These are phyloP conservation scores for Termitomyces titanicus DNA, from an alignment of 768 basidiomycete genomes.

Conservation along the genomic window DNA sequence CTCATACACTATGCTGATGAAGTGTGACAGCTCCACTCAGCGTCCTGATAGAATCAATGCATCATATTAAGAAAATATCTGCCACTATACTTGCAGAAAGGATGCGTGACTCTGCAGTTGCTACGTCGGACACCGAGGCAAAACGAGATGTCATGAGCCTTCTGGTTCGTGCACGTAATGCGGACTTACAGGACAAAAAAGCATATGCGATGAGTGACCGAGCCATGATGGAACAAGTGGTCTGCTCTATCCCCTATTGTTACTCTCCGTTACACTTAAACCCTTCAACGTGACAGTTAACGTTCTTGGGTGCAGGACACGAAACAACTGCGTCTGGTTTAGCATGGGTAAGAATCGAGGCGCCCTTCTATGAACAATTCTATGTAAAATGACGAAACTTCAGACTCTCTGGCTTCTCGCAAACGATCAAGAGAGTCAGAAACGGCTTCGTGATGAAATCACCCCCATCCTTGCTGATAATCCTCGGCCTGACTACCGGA, in stretches of 20 bases:
- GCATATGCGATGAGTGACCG: conserved; percentile 42
- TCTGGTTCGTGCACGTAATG: conserved; percentile 41
- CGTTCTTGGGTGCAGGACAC: conserved; percentile 45
- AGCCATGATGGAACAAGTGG: conserved; percentile 52
- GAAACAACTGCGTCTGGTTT: conserved; percentile 45
- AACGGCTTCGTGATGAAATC: conserved; percentile 51
- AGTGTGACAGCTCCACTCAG: conserved; percentile 15
- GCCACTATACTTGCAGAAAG: conserved; percentile 37
- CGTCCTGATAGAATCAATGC: conserved; percentile 34
- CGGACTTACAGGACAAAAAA: conserved; percentile 28
- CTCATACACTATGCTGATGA: background rate
- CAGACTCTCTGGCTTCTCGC: conserved; percentile 53
- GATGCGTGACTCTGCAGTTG: conserved; percentile 30
- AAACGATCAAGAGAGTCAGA: conserved; percentile 45
- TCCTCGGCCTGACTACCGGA: conserved; percentile 35
- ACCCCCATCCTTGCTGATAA: conserved; percentile 31
- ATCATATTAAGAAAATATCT: conserved; percentile 38
- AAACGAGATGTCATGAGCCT: conserved; percentile 53
- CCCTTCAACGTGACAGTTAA: conserved; percentile 26
- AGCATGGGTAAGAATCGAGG: conserved; percentile 36
- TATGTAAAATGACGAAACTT: background rate
- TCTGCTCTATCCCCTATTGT: conserved; percentile 18
- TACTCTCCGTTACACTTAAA: background rate
- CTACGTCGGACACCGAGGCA: conserved; percentile 31
- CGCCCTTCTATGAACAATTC: background rate